Conservation (phyloP, 306 rosid genomes). For the Dryas octopetala region DNA sequence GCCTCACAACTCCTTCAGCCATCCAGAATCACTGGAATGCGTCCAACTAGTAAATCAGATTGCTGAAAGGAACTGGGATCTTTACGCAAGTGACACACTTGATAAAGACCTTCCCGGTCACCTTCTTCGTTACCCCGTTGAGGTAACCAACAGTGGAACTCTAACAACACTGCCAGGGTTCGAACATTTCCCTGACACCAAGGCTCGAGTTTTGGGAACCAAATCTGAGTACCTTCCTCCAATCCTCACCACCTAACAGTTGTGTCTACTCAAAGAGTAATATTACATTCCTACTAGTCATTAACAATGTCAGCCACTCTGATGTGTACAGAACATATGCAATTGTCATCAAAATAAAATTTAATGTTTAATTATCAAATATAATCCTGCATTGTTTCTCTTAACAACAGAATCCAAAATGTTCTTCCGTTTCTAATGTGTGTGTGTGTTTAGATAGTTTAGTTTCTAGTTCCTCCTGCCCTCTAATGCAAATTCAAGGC, state of each 20-base stretch:
- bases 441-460: background rate
- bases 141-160: slow-evolving; percentile 21
- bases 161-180: slow-evolving; percentile 28
- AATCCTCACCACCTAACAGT: slow-evolving; percentile 40
- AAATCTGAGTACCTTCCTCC: slow-evolving; percentile 37
- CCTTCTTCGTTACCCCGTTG: slow-evolving; percentile 49
- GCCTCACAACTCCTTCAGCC: background rate
- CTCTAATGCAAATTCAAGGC: background rate
- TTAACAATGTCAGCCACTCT: background rate
- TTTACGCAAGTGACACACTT: slow-evolving; percentile 17
- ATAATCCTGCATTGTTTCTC: background rate
- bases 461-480: background rate
- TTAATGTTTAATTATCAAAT: background rate
- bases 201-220: slow-evolving; percentile 42
- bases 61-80: slow-evolving; percentile 32
- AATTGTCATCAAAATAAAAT: background rate
- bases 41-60: slow-evolving; percentile 9
- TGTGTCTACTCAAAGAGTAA: background rate
- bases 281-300: background rate
- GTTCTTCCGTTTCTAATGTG: background rate
- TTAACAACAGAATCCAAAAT: background rate
- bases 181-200: slow-evolving; percentile 50
- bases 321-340: background rate
- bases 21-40: slow-evolving; percentile 35
- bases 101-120: slow-evolving; percentile 28